A percentile compares a stretch with the other conserved stretches of the same genome.
These are phyloP conservation scores for Mycosphaerella arachidis DNA, from an alignment of 2,329 filamentous ascomycete genomes.

Conservation along the genomic window DNA sequence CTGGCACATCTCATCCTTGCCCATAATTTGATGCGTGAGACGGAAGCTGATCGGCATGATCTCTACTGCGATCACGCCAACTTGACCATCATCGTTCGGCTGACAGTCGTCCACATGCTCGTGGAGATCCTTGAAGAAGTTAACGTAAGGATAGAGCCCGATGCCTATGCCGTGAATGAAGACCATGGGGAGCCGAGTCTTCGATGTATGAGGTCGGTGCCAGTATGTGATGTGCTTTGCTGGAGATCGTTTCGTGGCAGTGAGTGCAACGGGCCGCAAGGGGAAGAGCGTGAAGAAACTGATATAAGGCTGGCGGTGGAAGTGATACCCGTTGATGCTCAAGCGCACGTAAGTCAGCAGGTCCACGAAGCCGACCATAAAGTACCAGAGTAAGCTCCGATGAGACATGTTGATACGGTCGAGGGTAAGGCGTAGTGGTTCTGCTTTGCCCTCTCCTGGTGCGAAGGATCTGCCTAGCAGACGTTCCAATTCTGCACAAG, in stretches of 20 bases:
- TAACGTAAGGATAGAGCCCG: conserved; percentile 49
- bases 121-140: conserved; percentile 33
- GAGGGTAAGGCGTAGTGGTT: conserved; percentile 57
- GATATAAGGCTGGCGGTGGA: conserved; percentile 47
- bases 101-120: conserved; percentile 6
- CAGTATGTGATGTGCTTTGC: conserved; percentile 55
- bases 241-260: conserved; percentile 46
- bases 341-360: conserved; percentile 11
- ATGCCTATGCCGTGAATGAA: conserved; percentile 69
- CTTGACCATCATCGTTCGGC: conserved; percentile 36
- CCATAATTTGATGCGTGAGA: conserved; percentile 52
- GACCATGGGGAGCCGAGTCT: conserved; percentile 54
- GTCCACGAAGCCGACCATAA: conserved; percentile 14
- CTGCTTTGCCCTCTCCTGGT: conserved; percentile 53
- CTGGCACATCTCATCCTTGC: conserved; percentile 50
- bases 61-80: conserved; percentile 62
- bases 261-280: conserved; percentile 50
- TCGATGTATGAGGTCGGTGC: conserved; percentile 57
- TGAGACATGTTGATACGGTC: conserved; percentile 54
- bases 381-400: conserved; percentile 17
- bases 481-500: conserved; percentile 44
- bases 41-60: conserved; percentile 61
- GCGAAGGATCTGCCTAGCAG: conserved; percentile 45
- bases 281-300: conserved; percentile 42
- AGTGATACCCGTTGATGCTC: conserved; percentile 46